phyloP scores from a whole-genome alignment of 2,329 filamentous ascomycete species.

The Xylariaceae sp. region DNA sequence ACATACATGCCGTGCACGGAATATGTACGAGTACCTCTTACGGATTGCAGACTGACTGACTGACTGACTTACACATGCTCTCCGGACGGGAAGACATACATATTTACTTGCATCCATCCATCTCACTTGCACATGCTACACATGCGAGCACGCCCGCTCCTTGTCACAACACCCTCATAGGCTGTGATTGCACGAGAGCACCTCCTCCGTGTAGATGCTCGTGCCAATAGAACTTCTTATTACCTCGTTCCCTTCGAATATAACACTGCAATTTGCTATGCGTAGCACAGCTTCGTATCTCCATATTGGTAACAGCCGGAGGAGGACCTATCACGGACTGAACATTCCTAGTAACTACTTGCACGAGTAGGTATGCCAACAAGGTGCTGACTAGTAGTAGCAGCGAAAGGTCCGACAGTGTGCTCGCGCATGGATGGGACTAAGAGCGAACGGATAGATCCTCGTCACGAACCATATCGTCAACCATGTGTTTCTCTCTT shows the following conservation, averaged over 20 bases:
- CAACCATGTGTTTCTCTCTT: not conserved
- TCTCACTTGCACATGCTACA: too few relatives aligned
- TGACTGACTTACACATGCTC: too few relatives aligned
- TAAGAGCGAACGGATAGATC: not conserved
- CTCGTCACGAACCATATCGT: not conserved
- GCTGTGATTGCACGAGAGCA: not conserved
- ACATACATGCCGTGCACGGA: not conserved
- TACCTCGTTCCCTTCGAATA: not conserved
- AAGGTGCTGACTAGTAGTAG: not conserved
- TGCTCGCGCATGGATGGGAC: not conserved
- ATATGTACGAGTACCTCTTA: too few relatives aligned
- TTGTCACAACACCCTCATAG: not conserved
- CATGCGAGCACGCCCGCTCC: too few relatives aligned
- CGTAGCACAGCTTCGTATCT: not conserved
- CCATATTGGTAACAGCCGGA: not conserved
- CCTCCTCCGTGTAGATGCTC: not conserved
- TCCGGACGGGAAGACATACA: too few relatives aligned
- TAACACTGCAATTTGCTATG: not conserved
- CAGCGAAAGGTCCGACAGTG: not conserved
- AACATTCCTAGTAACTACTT: not conserved
- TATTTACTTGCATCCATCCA: too few relatives aligned
- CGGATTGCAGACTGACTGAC: too few relatives aligned
- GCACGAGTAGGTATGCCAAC: not conserved
- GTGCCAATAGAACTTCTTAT: not conserved
- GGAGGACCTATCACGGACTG: not conserved